Evolutionary conservation across 768 basidiomycete species (phyloP).

Genomic region (Leccinum rimulosum): DNA sequence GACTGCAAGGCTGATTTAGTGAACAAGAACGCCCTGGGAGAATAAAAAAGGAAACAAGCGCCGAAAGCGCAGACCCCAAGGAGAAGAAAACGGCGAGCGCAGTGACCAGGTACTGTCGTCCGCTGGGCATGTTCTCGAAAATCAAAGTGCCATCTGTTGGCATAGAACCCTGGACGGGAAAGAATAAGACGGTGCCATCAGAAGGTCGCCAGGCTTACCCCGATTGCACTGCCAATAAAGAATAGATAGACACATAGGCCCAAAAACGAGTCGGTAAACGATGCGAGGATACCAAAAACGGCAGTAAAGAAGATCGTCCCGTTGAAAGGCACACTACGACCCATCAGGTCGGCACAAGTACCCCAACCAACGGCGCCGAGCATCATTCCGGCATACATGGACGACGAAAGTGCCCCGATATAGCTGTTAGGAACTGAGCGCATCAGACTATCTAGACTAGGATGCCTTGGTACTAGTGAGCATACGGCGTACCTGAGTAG

Average conservation of each 20-base stretch:
- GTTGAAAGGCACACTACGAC: conserved; percentile 89
- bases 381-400: conserved; percentile 98
- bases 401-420: conserved; percentile 81
- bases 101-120: conserved; percentile 90
- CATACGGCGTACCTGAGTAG: conserved; percentile 55
- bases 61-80: conserved; percentile 83
- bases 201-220: conserved; percentile 49
- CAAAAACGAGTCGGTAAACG: conserved; percentile 66
- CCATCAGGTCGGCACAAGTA: conserved; percentile 86
- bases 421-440: conserved; percentile 63
- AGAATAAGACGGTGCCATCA: background rate
- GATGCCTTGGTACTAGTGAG: background rate
- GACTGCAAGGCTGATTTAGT: conserved; percentile 53
- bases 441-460: conserved; percentile 9
- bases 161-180: conserved; percentile 72
- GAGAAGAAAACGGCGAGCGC: conserved; percentile 94
- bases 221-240: conserved; percentile 89
- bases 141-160: conserved; percentile 94
- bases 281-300: conserved; percentile 80
- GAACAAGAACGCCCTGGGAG: conserved; percentile 76
- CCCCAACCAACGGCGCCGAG: conserved; percentile 91
- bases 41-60: conserved; percentile 73
- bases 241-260: conserved; percentile 78
- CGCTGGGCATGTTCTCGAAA: conserved; percentile 88
- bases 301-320: conserved; percentile 88